Base-by-base conservation (phyloP, 257 asterid species). In the Capsicum pubescens region DNA sequence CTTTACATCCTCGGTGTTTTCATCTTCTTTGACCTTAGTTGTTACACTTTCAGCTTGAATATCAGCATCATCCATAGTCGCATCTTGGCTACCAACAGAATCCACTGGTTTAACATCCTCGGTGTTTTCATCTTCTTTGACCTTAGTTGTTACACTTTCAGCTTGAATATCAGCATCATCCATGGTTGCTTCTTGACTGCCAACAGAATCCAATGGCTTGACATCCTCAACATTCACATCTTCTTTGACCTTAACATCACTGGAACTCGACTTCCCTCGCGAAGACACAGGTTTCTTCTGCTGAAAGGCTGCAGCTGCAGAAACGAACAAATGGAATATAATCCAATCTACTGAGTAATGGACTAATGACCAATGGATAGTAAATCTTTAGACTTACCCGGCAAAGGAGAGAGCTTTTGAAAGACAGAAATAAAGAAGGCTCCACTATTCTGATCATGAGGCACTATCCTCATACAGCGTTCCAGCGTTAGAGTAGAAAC, bases 381-480 rank as follows among this genome's bases (percentile, higher is more conserved):
- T 72, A n/a, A 7, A 52, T 26, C 50, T 77, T 54, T 77, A 44
- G 6, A 87, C 83, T 86, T 87, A 91, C 99, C 91, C 58, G 98
- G 93, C 86, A 91, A 85, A 66, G 93, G 82, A 19, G 93, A 86
- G 59, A 90, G 87, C 89, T 97, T 97, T 83, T 90, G 95, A 77
- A 97, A 89, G 76, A 95, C 96, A 66, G 99, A 98, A 88, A 97
- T 87, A 87, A 97, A 97, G 89, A 97, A 97, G 69, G 99, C 98
- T 86, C 99, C 99, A 19, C 98, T 93, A 87, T 97, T 93, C 88
- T 97, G 97, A 89, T 97, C 98, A 88, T 97, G 99, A 79, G 98
- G 98, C 85, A 93, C 98, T 87, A 97, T 95, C 91, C 99, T 91
- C 99, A 97, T 97, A 88, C 99, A 97, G 60, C 84, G 98, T 85